phyloP scores from a whole-genome alignment of 345 rosid genomes.

The Rubroshorea leprosula region DNA sequence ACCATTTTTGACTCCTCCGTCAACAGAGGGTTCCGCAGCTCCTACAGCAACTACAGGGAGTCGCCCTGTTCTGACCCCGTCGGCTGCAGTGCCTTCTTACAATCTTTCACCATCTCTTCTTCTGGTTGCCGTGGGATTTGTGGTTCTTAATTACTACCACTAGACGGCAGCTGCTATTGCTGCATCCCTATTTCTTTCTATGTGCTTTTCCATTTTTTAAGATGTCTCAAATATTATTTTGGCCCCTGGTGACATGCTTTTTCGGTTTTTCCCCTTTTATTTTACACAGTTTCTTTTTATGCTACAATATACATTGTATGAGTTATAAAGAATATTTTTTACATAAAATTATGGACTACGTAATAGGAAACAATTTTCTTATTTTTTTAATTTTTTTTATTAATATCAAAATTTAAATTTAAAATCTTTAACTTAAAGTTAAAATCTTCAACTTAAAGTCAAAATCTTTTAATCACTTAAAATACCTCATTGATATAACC shows the following conservation, averaged over 20 bases:
- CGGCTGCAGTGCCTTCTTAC: slow-evolving; percentile 38
- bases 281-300: no score
- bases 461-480: neutral
- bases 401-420: neutral
- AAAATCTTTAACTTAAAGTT: neutral
- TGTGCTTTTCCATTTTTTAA: slow-evolving; percentile 1
- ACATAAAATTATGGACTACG: neutral
- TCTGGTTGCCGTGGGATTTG: slow-evolving; percentile 35
- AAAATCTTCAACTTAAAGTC: neutral
- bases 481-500: no score
- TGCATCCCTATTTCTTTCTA: neutral
- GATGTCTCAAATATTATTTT: neutral
- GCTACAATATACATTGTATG: no score
- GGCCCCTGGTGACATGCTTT: neutral
- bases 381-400: neutral
- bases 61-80: slow-evolving; percentile 52
- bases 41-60: slow-evolving; percentile 45
- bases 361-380: neutral
- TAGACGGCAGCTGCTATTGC: neutral
- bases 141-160: slow-evolving; percentile 19
- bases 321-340: neutral
- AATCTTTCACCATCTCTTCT: slow-evolving; percentile 41
- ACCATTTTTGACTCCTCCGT: slow-evolving; percentile 45
- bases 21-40: slow-evolving; percentile 21
- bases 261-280: neutral